These are phyloP conservation scores for Aspergillus baeticus DNA, from an alignment of 495 filamentous ascomycete genomes.

Conservation along the genomic window DNA sequence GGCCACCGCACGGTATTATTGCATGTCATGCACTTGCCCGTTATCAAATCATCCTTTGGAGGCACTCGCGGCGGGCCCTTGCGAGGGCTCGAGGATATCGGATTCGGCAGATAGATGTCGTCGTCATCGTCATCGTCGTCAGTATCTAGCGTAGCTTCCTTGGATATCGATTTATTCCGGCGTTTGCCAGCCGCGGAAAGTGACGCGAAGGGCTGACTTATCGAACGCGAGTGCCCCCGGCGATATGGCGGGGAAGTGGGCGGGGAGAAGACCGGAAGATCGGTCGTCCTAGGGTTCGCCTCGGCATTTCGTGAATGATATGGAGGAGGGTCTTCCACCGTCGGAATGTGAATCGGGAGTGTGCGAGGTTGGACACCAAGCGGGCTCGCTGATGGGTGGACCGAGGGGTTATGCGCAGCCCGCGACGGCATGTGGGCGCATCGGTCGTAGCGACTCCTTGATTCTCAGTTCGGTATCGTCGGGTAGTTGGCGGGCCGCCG, in stretches of 20 bases:
- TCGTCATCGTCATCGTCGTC: slow-evolving; percentile 44
- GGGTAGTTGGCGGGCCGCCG: not conserved
- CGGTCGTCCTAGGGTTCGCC: not conserved
- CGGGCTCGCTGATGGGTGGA: slow-evolving; percentile 28
- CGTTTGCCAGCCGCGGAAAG: slow-evolving; percentile 54
- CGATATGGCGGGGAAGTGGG: slow-evolving; percentile 23
- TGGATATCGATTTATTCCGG: slow-evolving; percentile 32
- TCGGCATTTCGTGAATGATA: slow-evolving; percentile 30
- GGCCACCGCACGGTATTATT: slow-evolving; percentile 82
- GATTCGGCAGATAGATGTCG: slow-evolving; percentile 29
- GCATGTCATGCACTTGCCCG: slow-evolving; percentile 80
- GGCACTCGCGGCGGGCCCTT: slow-evolving; percentile 29
- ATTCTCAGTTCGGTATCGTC: not conserved
- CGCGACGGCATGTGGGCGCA: slow-evolving; percentile 44
- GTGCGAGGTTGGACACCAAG: slow-evolving; percentile 17
- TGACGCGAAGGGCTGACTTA: slow-evolving; percentile 74
- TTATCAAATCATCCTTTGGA: slow-evolving; percentile 45
- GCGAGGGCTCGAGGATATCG: slow-evolving; percentile 29
- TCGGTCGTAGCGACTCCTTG: slow-evolving; percentile 16
- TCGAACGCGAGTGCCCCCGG: slow-evolving; percentile 62
- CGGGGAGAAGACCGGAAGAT: slow-evolving; percentile 6
- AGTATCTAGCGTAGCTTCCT: slow-evolving; percentile 36
- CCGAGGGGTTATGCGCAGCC: slow-evolving; percentile 34
- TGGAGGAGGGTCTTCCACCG: slow-evolving; percentile 20
- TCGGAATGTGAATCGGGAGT: slow-evolving; percentile 22